These are phyloP conservation scores for Cetradonia linearis DNA, from an alignment of 495 filamentous ascomycete species.

Conservation along the genomic window DNA sequence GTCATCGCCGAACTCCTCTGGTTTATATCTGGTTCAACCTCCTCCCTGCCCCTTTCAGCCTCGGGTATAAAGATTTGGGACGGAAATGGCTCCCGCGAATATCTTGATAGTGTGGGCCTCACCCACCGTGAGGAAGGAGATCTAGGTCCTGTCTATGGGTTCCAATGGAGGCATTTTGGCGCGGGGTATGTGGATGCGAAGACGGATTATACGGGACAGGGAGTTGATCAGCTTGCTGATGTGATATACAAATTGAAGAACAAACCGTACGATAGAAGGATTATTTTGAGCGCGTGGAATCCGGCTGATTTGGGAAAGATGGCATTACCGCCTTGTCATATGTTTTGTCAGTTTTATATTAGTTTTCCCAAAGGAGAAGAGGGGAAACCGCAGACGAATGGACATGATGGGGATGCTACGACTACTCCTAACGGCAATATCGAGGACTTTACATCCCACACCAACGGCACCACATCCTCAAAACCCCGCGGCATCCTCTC, in stretches of 20 bases:
- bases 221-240: conserved; percentile 83
- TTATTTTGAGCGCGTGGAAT: conserved; percentile 92
- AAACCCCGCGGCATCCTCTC: conserved; percentile 57
- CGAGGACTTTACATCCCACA: neutral
- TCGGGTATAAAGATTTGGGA: conserved; percentile 96
- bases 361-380: conserved; percentile 48
- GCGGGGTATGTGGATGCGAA: conserved; percentile 71
- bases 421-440: conserved; percentile 11
- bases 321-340: conserved; percentile 94
- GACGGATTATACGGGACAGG: conserved; percentile 77
- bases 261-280: conserved; percentile 76
- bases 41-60: conserved; percentile 58
- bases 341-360: conserved; percentile 99
- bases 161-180: conserved; percentile 98
- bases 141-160: conserved; percentile 92
- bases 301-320: conserved; percentile 75
- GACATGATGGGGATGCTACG: neutral
- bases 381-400: conserved; percentile 19
- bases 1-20: conserved; percentile 91
- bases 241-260: conserved; percentile 71
- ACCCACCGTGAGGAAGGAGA: conserved; percentile 72
- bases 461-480: conserved; percentile 24
- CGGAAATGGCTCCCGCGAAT: conserved; percentile 83
- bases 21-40: conserved; percentile 82
- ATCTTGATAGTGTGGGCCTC: conserved; percentile 75